A percentile compares a stretch with the other conserved stretches of the same genome.
Conservation (phyloP, 768 basidiomycete species). For the Boletus speciosus region DNA sequence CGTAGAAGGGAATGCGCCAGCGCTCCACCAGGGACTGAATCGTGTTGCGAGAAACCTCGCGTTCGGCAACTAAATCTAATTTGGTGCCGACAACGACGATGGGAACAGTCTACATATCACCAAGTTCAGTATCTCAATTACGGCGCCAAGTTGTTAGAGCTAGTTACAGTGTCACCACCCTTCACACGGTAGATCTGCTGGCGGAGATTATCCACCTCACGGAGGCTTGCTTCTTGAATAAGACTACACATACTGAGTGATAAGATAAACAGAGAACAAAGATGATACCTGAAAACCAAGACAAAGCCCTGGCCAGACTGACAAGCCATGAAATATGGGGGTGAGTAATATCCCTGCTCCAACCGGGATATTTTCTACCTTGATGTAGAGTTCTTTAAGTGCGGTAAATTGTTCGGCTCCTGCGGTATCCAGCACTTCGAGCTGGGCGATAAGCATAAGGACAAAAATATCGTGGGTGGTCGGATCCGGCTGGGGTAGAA, state of each 20-base stretch:
- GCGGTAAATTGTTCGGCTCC: conserved; percentile 85
- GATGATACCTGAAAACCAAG: conserved; percentile 71
- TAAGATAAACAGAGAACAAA: neutral
- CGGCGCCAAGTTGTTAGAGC: neutral
- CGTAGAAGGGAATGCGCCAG: conserved; percentile 78
- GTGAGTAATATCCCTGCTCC: neutral
- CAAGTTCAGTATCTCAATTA: conserved; percentile 2
- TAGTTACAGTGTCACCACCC: conserved; percentile 58
- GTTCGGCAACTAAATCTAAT: conserved; percentile 73
- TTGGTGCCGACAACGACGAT: conserved; percentile 88
- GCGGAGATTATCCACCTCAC: conserved; percentile 75
- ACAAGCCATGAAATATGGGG: neutral
- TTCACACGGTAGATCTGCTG: conserved; percentile 82
- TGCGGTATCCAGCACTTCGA: conserved; percentile 80
- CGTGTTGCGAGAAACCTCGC: conserved; percentile 65
- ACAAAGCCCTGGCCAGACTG: conserved; percentile 75
- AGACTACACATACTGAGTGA: conserved; percentile 43
- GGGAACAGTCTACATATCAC: conserved; percentile 51
- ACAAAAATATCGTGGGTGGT: conserved; percentile 2
- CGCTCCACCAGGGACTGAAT: conserved; percentile 61
- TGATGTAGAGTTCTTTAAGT: conserved; percentile 78
- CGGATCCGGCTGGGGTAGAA: conserved; percentile 5
- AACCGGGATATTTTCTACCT: conserved; percentile 39
- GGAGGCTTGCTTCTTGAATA: conserved; percentile 76
- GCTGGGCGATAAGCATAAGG: conserved; percentile 39